A percentile compares a stretch with the other conserved stretches of the same genome.
These are phyloP conservation scores for Candida vaughaniae DNA, from an alignment of 805 yeast genomes.

Conservation along the genomic window DNA sequence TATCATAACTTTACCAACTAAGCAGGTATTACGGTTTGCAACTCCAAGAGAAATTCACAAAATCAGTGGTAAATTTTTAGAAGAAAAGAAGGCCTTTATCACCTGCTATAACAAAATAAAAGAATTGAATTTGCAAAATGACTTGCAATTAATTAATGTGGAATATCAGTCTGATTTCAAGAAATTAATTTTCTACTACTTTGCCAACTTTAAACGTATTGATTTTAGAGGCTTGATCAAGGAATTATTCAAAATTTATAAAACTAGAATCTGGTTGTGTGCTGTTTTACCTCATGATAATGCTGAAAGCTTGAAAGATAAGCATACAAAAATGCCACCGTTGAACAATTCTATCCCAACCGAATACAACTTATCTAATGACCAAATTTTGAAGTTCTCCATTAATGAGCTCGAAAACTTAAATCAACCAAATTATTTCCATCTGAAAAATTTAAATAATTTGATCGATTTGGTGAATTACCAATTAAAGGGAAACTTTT, in stretches of 20 bases:
- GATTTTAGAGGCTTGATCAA: slow-evolving; percentile 43
- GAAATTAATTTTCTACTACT: slow-evolving; percentile 45
- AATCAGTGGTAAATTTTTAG: slow-evolving; percentile 61
- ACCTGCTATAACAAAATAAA: slow-evolving; percentile 53
- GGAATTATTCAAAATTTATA: slow-evolving; percentile 45
- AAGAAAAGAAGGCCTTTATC: slow-evolving; percentile 69
- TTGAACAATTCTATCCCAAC: slow-evolving; percentile 24
- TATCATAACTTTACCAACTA: slow-evolving; percentile 67
- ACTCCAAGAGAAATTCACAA: slow-evolving; percentile 68
- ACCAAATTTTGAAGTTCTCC: slow-evolving; percentile 41
- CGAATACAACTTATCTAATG: slow-evolving; percentile 40
- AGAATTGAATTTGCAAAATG: slow-evolving; percentile 47
- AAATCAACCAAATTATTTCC: slow-evolving; percentile 49
- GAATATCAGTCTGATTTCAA: slow-evolving; percentile 47
- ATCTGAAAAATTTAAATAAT: slow-evolving; percentile 48
- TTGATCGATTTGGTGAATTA: slow-evolving; percentile 43
- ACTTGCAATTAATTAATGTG: slow-evolving; percentile 43
- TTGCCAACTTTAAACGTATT: slow-evolving; percentile 45
- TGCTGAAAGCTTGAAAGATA: slow-evolving; percentile 20
- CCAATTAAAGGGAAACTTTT: slow-evolving; percentile 43
- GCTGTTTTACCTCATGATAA: slow-evolving; percentile 43
- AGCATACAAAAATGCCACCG: slow-evolving; percentile 13
- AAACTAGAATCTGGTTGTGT: slow-evolving; percentile 49
- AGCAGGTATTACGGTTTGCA: slow-evolving; percentile 74
- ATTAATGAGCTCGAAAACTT: slow-evolving; percentile 44